These are phyloP conservation scores for Coffea canephora DNA, from an alignment of 257 asterid species.

Conservation along the genomic window DNA sequence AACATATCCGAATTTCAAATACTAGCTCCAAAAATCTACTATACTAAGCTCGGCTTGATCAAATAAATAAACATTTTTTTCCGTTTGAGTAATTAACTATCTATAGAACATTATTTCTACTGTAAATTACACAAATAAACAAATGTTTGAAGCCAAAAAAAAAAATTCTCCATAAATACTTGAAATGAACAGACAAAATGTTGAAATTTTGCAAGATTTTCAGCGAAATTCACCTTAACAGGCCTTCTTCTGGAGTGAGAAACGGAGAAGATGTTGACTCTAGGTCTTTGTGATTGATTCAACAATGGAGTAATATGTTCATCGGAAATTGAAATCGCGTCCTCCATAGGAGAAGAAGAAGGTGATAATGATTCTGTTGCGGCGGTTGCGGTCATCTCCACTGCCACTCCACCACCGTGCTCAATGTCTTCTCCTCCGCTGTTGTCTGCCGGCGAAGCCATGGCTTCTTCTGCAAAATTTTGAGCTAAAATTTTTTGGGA, in stretches of 20 bases:
- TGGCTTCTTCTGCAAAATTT: neutral
- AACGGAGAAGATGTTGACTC: slow-evolving; percentile 40
- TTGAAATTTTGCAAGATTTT: neutral
- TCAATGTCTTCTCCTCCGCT: slow-evolving; percentile 15
- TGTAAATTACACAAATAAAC: neutral
- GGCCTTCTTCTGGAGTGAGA: slow-evolving; percentile 29
- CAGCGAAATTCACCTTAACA: slow-evolving; percentile 17
- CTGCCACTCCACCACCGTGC: slow-evolving; percentile 7
- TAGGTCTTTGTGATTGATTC: slow-evolving; percentile 30
- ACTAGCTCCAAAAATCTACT: no score
- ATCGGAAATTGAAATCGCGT: slow-evolving; percentile 19
- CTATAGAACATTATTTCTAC: neutral
- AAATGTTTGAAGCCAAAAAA: neutral
- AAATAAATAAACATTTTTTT: no score
- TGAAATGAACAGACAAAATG: neutral
- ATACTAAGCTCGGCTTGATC: no score
- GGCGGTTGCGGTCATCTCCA: slow-evolving; percentile 18
- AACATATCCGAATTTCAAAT: no score
- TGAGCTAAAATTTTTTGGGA: no score
- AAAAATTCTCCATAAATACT: neutral
- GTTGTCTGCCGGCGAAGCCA: slow-evolving; percentile 9
- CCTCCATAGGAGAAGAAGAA: slow-evolving; percentile 5
- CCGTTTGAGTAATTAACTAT: no score
- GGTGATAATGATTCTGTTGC: slow-evolving; percentile 5
- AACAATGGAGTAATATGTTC: slow-evolving; percentile 36